Percentiles rank a stretch among this genome's conserved stretches.
phyloP scores from a whole-genome alignment of 768 basidiomycete genomes.

The Tephrocybe sp. region DNA sequence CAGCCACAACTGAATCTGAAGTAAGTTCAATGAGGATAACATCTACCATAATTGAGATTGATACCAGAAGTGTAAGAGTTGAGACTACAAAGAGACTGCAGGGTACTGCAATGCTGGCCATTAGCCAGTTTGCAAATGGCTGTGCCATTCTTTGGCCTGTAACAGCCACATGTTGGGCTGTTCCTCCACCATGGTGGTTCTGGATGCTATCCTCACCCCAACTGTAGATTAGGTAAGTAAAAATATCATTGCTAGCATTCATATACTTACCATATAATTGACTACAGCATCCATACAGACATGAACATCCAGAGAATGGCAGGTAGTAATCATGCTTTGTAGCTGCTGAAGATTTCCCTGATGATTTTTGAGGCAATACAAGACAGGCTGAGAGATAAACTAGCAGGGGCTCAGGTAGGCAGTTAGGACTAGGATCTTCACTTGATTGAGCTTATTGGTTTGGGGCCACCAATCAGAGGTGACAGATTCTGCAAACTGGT shows the following conservation, averaged over 20 bases:
- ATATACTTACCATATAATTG: conserved; percentile 3
- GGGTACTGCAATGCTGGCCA: conserved; percentile 5
- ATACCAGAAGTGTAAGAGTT: neutral
- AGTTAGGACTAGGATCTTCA: neutral
- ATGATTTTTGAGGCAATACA: neutral
- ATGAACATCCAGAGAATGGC: conserved; percentile 1
- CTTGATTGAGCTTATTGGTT: conserved; percentile 6
- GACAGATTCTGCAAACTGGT: neutral
- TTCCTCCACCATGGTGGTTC: conserved; percentile 5
- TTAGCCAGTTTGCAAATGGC: conserved; percentile 2
- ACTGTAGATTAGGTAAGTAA: neutral
- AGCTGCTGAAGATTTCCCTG: conserved; percentile 4
- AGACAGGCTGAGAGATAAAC: conserved; percentile 5
- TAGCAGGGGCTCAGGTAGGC: neutral
- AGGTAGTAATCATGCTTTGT: conserved; percentile 7
- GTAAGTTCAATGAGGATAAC: too few relatives aligned
- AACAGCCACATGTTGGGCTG: conserved; percentile 2
- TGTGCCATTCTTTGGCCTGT: conserved; percentile 6
- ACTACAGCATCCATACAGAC: conserved; percentile 8
- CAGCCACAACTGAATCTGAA: too few relatives aligned
- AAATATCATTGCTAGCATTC: neutral
- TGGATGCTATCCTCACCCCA: conserved; percentile 4
- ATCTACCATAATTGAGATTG: too few relatives aligned
- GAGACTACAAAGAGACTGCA: conserved; percentile 1
- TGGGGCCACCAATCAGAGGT: conserved; percentile 9